Conservation (phyloP, 2,329 filamentous ascomycete species). For the Helotiales sp. region DNA sequence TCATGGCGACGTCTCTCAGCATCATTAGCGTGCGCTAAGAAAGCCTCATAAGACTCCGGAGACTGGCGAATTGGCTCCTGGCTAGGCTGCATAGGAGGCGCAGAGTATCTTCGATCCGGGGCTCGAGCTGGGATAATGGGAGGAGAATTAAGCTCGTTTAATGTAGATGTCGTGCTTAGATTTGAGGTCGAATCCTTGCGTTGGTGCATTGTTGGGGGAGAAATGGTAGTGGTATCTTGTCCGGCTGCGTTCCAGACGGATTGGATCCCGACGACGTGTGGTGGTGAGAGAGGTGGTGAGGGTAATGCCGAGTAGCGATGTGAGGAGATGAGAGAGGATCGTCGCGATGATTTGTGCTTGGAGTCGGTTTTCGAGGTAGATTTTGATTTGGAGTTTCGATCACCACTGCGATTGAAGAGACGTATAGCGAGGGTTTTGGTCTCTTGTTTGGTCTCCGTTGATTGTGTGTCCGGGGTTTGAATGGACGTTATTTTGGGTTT, state of each 20-base stretch:
- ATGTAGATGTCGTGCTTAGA: background rate
- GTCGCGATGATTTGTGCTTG: no score
- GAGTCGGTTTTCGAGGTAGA: background rate
- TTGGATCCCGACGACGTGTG: background rate
- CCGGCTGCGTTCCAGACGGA: background rate
- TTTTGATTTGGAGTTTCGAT: no score
- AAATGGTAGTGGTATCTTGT: background rate
- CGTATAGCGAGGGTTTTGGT: background rate
- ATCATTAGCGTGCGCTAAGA: conserved; percentile 9
- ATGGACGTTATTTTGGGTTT: background rate
- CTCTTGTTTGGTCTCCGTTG: background rate
- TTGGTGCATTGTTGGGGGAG: background rate
- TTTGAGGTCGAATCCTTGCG: background rate
- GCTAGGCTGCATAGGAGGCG: background rate
- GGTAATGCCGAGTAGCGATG: no score
- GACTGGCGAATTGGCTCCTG: background rate
- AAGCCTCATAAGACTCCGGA: conserved; percentile 13
- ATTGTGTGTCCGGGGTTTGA: background rate
- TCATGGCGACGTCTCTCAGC: background rate
- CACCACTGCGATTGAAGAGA: background rate
- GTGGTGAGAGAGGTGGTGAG: background rate
- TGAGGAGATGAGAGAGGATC: no score
- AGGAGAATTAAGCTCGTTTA: background rate
- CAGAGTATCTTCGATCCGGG: background rate
- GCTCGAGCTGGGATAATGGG: background rate